phyloP scores from a whole-genome alignment of 257 asterid genomes.

The Solanum gracilifrons region DNA sequence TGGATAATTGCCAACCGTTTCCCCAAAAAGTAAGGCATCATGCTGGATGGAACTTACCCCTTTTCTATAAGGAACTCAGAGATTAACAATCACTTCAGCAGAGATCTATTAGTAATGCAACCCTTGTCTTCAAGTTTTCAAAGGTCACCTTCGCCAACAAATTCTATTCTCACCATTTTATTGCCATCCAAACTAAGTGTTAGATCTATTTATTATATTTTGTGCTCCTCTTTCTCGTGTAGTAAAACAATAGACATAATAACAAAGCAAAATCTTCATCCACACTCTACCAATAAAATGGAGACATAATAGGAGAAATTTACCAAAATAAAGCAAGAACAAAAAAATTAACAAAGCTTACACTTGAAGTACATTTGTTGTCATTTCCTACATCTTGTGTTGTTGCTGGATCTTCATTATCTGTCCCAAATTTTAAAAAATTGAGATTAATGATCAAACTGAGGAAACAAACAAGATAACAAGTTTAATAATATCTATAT shows the following conservation, averaged over 20 bases:
- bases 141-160: background rate
- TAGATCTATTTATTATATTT: background rate
- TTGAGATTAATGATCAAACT: background rate
- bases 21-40: background rate
- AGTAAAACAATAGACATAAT: background rate
- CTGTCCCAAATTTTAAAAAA: constrained; percentile 7
- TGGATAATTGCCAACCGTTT: background rate
- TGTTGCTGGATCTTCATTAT: constrained; percentile 1
- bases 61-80: background rate
- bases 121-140: background rate
- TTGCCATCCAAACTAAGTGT: background rate
- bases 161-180: background rate
- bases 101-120: background rate
- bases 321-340: background rate
- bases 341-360: constrained; percentile 8
- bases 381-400: constrained; percentile 4
- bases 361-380: constrained; percentile 13
- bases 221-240: background rate
- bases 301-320: background rate
- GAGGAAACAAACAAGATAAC: background rate
- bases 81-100: background rate
- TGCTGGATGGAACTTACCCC: background rate
- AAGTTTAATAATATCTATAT: background rate
- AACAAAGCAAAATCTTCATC: background rate
- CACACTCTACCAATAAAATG: background rate